These are phyloP conservation scores for Vigna hirtella DNA, from an alignment of 306 rosid species.

Conservation along the genomic window DNA sequence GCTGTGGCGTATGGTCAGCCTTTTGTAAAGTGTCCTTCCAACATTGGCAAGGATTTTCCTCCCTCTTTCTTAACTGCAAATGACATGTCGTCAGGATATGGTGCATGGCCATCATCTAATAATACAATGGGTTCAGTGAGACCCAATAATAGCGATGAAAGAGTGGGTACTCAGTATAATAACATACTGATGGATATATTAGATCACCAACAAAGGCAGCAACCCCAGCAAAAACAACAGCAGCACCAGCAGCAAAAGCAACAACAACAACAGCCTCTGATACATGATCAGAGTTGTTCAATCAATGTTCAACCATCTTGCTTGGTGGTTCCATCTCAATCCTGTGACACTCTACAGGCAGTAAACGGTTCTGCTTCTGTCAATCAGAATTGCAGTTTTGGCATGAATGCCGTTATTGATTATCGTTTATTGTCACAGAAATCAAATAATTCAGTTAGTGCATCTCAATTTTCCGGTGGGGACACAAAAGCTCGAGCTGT, in stretches of 20 bases:
- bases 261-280: not conserved
- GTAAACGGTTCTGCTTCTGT: slow-evolving; percentile 36
- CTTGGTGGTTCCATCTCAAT: slow-evolving; percentile 48
- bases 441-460: slow-evolving; percentile 49
- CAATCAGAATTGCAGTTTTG: slow-evolving; percentile 41
- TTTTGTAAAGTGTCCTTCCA: slow-evolving; percentile 52
- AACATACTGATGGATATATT: slow-evolving; percentile 30
- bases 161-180: slow-evolving; percentile 41
- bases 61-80: slow-evolving; percentile 55
- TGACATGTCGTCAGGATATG: slow-evolving; percentile 54
- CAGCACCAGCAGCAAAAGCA: slow-evolving; percentile 32
- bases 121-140: slow-evolving; percentile 45
- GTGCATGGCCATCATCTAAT: slow-evolving; percentile 57
- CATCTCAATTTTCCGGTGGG: slow-evolving; percentile 50
- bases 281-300: slow-evolving; percentile 55
- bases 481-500: slow-evolving; percentile 44
- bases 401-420: slow-evolving; percentile 54
- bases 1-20: slow-evolving; percentile 51
- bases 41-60: slow-evolving; percentile 51
- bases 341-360: slow-evolving; percentile 47
- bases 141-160: slow-evolving; percentile 44
- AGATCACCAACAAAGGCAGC: slow-evolving; percentile 41
- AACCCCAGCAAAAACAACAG: not conserved
- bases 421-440: slow-evolving; percentile 59
- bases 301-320: slow-evolving; percentile 49